These are phyloP conservation scores for Thymus mandschuricus DNA, from an alignment of 257 asterid genomes.

Conservation along the genomic window DNA sequence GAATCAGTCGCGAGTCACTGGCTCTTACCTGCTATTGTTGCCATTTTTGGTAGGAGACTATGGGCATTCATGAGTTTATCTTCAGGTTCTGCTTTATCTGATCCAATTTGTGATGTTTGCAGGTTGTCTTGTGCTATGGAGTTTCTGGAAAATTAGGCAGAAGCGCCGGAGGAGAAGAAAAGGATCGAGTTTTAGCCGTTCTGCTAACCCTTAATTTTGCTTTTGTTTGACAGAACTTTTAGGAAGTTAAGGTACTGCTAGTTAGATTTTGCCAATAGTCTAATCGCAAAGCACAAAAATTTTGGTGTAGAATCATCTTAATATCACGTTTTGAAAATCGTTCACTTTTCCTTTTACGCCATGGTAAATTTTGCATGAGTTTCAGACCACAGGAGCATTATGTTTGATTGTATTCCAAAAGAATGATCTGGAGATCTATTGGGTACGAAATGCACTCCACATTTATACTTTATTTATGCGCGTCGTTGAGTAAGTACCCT, in stretches of 20 bases:
- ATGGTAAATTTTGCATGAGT: neutral
- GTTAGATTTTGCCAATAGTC: constrained; percentile 10
- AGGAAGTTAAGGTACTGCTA: constrained; percentile 23
- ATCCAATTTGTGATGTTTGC: constrained; percentile 28
- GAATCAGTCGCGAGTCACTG: constrained; percentile 85
- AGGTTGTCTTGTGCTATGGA: constrained; percentile 71
- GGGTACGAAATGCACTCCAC: neutral
- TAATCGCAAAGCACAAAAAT: constrained; percentile 23
- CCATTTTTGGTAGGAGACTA: constrained; percentile 63
- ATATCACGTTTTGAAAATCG: constrained; percentile 6
- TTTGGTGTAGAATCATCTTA: constrained; percentile 21
- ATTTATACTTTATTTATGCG: neutral
- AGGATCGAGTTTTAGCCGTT: constrained; percentile 61
- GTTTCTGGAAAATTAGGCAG: constrained; percentile 85
- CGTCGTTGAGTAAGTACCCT: neutral
- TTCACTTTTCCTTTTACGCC: neutral
- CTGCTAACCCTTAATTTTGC: constrained; percentile 45
- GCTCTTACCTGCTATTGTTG: constrained; percentile 78
- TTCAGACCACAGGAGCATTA: neutral
- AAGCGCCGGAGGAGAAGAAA: constrained; percentile 80
- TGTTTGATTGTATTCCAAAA: neutral
- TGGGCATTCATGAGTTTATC: neutral
- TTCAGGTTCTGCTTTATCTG: neutral
- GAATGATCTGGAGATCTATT: neutral
- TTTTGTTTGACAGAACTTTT: constrained; percentile 34